phyloP scores from a whole-genome alignment of 2,329 filamentous ascomycete species.

The Epicoccum sorghinum region DNA sequence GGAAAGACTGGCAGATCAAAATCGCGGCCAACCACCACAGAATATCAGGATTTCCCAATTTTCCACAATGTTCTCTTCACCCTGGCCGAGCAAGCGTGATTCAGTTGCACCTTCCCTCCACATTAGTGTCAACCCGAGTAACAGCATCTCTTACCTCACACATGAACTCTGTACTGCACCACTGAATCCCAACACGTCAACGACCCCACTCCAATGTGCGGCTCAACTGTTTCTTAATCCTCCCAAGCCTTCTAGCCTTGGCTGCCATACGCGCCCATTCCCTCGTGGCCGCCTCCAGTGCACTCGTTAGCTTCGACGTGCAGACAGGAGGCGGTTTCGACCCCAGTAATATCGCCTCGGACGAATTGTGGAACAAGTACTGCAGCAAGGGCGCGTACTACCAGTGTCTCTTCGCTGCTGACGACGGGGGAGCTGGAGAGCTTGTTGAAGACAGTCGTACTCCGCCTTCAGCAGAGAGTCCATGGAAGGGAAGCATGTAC shows the following conservation, averaged over 20 bases:
- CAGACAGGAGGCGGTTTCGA: constrained; percentile 5
- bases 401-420: constrained; percentile 12
- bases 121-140: too few species aligned
- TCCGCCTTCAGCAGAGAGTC: constrained; percentile 10
- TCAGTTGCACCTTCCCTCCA: too few species aligned
- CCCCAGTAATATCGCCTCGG: constrained; percentile 5
- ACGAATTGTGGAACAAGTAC: constrained; percentile 18
- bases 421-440: constrained; percentile 11
- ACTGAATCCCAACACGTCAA: too few species aligned
- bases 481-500: constrained; percentile 5
- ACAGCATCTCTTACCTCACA: too few species aligned
- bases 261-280: background rate
- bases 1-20: too few species aligned
- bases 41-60: too few species aligned
- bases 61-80: too few species aligned
- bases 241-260: background rate
- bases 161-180: too few species aligned
- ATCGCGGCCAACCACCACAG: too few species aligned
- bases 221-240: background rate
- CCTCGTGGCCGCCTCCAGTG: background rate
- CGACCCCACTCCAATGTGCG: background rate
- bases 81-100: too few species aligned
- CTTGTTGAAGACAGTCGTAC: constrained; percentile 4
- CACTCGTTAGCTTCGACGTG: background rate
- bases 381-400: constrained; percentile 6